Conservation (phyloP, 306 rosid genomes). For the Lathyrus aphaca region DNA sequence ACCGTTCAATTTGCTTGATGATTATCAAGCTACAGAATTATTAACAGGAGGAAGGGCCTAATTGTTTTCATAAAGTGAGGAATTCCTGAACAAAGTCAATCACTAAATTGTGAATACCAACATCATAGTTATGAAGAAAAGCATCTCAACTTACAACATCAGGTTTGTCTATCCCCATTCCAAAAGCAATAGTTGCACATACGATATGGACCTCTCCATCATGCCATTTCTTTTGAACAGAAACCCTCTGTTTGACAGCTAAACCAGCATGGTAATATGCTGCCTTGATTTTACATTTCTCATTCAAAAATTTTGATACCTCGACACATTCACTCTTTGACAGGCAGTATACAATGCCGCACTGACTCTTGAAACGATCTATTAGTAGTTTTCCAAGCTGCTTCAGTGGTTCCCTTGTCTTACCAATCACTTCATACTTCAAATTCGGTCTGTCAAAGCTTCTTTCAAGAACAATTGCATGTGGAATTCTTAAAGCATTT, state of each 20-base stretch:
- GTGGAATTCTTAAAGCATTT: slow-evolving; percentile 80
- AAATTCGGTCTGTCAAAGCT: slow-evolving; percentile 97
- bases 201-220: slow-evolving; percentile 83
- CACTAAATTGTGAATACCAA: no score
- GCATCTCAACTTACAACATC: slow-evolving; percentile 83
- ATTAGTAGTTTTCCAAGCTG: slow-evolving; percentile 69
- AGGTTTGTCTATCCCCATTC: slow-evolving; percentile 98
- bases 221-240: slow-evolving; percentile 89
- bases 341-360: slow-evolving; percentile 93
- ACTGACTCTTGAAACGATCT: slow-evolving; percentile 70
- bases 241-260: slow-evolving; percentile 78
- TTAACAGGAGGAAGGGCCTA: no score
- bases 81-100: no score
- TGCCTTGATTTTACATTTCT: slow-evolving; percentile 70
- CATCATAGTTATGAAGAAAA: no score
- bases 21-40: no score
- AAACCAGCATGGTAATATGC: slow-evolving; percentile 92
- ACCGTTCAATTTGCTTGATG: no score
- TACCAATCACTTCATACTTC: slow-evolving; percentile 82
- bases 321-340: slow-evolving; percentile 92
- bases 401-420: slow-evolving; percentile 79
- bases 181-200: slow-evolving; percentile 97
- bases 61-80: no score
- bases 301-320: slow-evolving; percentile 73
- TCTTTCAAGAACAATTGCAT: slow-evolving; percentile 85